Percentiles rank a stretch among this genome's conserved stretches.
These are phyloP conservation scores for Emergomyces pasteurianus DNA, from an alignment of 2,329 filamentous ascomycete species.

Conservation along the genomic window DNA sequence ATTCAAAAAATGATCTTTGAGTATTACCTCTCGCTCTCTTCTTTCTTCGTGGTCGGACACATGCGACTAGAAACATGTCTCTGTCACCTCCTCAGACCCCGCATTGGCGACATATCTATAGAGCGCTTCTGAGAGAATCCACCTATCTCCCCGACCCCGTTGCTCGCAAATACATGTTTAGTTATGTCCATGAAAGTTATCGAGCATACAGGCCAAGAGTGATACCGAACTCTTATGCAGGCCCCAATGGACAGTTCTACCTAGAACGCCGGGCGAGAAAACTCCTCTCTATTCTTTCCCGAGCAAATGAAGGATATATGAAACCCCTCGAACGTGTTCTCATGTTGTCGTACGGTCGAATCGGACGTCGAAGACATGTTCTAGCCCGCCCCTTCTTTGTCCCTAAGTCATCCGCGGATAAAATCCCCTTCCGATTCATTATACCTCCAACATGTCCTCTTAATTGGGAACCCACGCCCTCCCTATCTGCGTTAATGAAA, in stretches of 20 bases:
- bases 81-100: neutral
- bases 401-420: conserved; percentile 7
- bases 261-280: conserved; percentile 21
- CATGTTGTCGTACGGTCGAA: conserved; percentile 45
- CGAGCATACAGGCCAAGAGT: conserved; percentile 24
- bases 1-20: neutral
- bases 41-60: neutral
- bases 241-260: conserved; percentile 12
- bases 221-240: conserved; percentile 10
- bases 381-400: conserved; percentile 27
- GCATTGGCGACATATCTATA: conserved; percentile 38
- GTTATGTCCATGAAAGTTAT: conserved; percentile 39
- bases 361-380: conserved; percentile 40
- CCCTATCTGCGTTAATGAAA: conserved; percentile 22
- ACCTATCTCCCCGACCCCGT: conserved; percentile 49
- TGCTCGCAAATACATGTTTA: conserved; percentile 39
- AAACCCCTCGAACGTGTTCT: conserved; percentile 41
- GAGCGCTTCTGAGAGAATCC: conserved; percentile 46
- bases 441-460: conserved; percentile 14
- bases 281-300: conserved; percentile 33
- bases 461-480: conserved; percentile 24
- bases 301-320: conserved; percentile 46
- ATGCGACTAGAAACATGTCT: neutral
- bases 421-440: conserved; percentile 4
- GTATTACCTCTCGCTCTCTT: neutral